These are phyloP conservation scores for Tolypocladium ovalisporum DNA, from an alignment of 2,329 filamentous ascomycete genomes.

Conservation along the genomic window DNA sequence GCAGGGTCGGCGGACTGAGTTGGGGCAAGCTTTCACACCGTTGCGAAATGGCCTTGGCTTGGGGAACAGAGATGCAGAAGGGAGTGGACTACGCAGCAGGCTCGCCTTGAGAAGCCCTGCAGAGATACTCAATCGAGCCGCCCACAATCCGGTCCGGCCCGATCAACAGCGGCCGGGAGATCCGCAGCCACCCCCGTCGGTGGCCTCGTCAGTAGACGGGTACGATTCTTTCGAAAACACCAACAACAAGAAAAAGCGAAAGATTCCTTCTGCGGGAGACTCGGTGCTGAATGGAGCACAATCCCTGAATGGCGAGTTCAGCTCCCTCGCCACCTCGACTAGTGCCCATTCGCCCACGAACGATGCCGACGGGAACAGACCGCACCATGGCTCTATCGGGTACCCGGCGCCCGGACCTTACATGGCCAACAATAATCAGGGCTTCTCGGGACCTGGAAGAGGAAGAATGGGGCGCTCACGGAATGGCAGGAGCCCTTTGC, in stretches of 20 bases:
- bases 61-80: conserved; percentile 52
- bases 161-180: conserved; percentile 34
- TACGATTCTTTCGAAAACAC: conserved; percentile 98
- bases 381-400: conserved; percentile 13
- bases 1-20: conserved; percentile 12
- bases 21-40: conserved; percentile 12
- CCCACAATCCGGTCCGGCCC: conserved; percentile 30
- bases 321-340: conserved; percentile 14
- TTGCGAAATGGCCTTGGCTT: conserved; percentile 31
- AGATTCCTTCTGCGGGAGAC: conserved; percentile 84
- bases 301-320: conserved; percentile 29
- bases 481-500: conserved; percentile 51
- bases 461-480: conserved; percentile 66
- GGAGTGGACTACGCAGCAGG: conserved; percentile 24
- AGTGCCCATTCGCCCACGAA: conserved; percentile 10
- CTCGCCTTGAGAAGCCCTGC: conserved; percentile 34
- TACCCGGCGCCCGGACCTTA: conserved; percentile 34
- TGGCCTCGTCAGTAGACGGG: conserved; percentile 65
- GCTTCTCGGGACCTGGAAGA: conserved; percentile 75
- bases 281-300: conserved; percentile 37
- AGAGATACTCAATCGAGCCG: conserved; percentile 31
- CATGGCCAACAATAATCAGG: conserved; percentile 33
- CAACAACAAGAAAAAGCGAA: conserved; percentile 98
- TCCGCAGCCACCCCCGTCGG: conserved; percentile 52
- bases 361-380: conserved; percentile 20